Percentiles rank a stretch among this genome's conserved stretches.
These are phyloP conservation scores for Plectosphaerella cucumerina DNA, from an alignment of 2,329 filamentous ascomycete species.

Conservation along the genomic window DNA sequence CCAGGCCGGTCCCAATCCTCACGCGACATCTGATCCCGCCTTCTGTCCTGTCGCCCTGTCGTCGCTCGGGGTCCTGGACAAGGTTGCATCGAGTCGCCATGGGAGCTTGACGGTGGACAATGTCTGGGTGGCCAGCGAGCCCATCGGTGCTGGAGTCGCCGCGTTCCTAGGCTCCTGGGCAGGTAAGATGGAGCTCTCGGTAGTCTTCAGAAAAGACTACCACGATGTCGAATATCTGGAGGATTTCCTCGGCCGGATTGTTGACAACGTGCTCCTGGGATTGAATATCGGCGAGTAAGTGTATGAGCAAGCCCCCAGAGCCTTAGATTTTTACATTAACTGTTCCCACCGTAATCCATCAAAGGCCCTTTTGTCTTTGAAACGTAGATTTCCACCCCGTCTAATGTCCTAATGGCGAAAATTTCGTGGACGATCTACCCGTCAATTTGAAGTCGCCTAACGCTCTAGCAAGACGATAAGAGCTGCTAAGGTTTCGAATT, in stretches of 20 bases:
- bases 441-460: too few species aligned
- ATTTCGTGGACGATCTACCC: too few species aligned
- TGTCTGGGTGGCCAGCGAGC: not conserved
- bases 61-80: not conserved
- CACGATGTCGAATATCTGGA: not conserved
- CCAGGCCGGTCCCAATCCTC: not conserved
- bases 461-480: too few species aligned
- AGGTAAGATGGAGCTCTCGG: not conserved
- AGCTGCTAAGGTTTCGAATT: too few species aligned
- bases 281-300: too few species aligned
- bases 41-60: not conserved
- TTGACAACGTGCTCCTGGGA: too few species aligned
- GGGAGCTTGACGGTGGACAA: not conserved
- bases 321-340: too few species aligned
- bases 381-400: too few species aligned
- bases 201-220: not conserved
- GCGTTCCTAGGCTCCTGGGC: not conserved
- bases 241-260: slow-evolving; percentile 24
- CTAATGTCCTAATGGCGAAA: too few species aligned
- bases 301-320: too few species aligned
- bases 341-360: too few species aligned
- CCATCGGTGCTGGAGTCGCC: not conserved
- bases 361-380: too few species aligned
- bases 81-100: not conserved
- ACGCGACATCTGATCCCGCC: not conserved